Base-by-base conservation (phyloP, 169 alveolate genomes). In the Toxoplasma gondii region DNA sequence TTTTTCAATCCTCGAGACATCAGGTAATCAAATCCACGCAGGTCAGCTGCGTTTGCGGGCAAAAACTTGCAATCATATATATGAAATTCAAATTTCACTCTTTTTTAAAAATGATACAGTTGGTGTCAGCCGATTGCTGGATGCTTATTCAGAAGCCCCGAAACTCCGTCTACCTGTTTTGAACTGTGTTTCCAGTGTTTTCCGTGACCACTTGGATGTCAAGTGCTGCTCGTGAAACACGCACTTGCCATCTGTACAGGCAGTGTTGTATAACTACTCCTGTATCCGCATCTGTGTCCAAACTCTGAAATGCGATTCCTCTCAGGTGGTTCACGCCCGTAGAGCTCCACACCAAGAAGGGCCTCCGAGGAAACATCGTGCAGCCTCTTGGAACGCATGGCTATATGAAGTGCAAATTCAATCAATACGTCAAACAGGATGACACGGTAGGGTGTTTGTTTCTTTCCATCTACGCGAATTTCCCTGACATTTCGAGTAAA, bases 321-420 rank as follows among this genome's bases (percentile, higher is more conserved):
- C 54, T 39, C 95, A 97, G 98, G 86, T 97, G 98, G 97, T 99
- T 99, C 96, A 98, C 98, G 94, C 99, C 99, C 0, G 99, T 99
- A 0, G 99, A 99, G 97, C 98, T 99, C 83, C 98, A 97, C 88
- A 99, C 99, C 43, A 99, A 99, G 97, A 97, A 97, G 78, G 99
- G 99, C 38, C 97, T 99, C 67, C 97, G 99, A 95, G 99, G 99
- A 70, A 98, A 98, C 94, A 99, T 99, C 83, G 96, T 95, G 91
- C 99, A 98, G 96, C 98, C 99, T 49, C 96, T 99, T 93, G 99
- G 99, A n/a, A 99, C 99, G 31, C 99, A 99, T 96, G 99, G 99
- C 41, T 97, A 98, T 97, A 99, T 99, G 99, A 99, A 99, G 96
- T 99, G 99, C 96, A 96, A 97, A 92, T 99, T 99, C 97, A 98